Evolutionary conservation across 495 filamentous ascomycete species (phyloP), one percentile per base, ranked within the genome.

Genomic region (Evansstolkia leycettana): DNA sequence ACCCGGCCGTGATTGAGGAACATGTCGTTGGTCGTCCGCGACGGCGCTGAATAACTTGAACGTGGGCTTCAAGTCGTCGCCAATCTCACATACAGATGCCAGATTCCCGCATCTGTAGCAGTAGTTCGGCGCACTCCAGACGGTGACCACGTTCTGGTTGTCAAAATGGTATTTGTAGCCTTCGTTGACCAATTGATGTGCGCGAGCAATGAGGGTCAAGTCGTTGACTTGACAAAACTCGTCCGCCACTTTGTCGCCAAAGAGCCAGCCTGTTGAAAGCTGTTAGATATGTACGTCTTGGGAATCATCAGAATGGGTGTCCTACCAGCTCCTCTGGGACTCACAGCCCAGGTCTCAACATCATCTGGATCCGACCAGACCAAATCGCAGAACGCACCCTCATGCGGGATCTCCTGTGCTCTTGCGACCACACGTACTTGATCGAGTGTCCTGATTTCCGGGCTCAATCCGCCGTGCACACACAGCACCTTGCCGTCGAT

Each of bases 171-270:
- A 96, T 65, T 96, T 98, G 69, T 93, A 98, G 24, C 90, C 90
- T 56, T 98, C 90, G 42, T 96, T 95, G 36, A 98, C 90, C 4
- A 98, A 71, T 49, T 98, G 90, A 63, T 98, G 90, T 1, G 90
- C 90, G 34, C 90, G 76, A 2, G 90, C 92, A 54, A 98, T 96
- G 35, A 94, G 72, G 36, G 79, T 80, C n/a, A 98, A 68, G 26
- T 84, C 84, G 49, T 98, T 98, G 45, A 96, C 90, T 46, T 96
- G 89, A 58, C 94, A 96, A 66, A 98, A 98, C 65, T 96, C 90
- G n/a, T 81, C 88, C 2, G 87, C 84, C 4, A 98, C 88, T 60
- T 95, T 94, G 48, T 95, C 84, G 13, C 90, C 90, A 52, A 98
- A 98, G 5, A 98, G 65, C 90, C 90, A 98, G 7, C 90, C 64